Evolutionary conservation across 116 monocot species (phyloP).

Genomic region (Papilionanthe hybrid): DNA sequence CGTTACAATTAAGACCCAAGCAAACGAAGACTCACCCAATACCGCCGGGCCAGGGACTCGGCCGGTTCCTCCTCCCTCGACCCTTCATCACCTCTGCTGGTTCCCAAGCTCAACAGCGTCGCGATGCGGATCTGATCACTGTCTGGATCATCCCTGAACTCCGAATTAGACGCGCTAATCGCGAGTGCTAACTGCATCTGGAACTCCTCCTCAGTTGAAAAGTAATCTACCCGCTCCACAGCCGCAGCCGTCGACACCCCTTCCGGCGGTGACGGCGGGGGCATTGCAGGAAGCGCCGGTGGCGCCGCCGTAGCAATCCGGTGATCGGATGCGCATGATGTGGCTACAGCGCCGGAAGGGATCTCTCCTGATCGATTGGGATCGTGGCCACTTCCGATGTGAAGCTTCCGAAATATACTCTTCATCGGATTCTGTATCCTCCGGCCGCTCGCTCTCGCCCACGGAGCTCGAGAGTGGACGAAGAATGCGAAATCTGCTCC

Average conservation of each 20-base stretch:
- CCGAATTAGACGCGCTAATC: constrained; percentile 82
- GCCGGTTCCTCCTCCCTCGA: constrained; percentile 44
- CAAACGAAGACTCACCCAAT: constrained; percentile 63
- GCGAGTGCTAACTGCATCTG: constrained; percentile 96
- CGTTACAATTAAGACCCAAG: not conserved
- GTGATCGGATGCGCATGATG: constrained; percentile 17
- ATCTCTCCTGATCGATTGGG: constrained; percentile 39
- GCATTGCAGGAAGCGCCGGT: not conserved
- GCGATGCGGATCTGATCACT: constrained; percentile 84
- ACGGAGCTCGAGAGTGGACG: not conserved
- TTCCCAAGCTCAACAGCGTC: constrained; percentile 67
- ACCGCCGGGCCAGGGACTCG: constrained; percentile 70
- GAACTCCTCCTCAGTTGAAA: constrained; percentile 85
- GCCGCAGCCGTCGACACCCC: constrained; percentile 3
- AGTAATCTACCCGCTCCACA: constrained; percentile 50
- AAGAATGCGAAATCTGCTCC: too few relatives aligned
- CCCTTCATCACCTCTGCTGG: constrained; percentile 18
- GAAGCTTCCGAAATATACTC: constrained; percentile 36
- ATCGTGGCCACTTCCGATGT: constrained; percentile 26
- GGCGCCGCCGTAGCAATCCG: constrained; percentile 7
- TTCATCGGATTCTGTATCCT: constrained; percentile 28
- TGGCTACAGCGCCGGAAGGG: not conserved
- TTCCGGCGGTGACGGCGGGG: not conserved
- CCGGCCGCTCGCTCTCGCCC: not conserved
- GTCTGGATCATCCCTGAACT: constrained; percentile 56